Evolutionary conservation across 345 rosid species (phyloP), one percentile per base, ranked within the genome.

Genomic region (Gynandropsis gynandra): DNA sequence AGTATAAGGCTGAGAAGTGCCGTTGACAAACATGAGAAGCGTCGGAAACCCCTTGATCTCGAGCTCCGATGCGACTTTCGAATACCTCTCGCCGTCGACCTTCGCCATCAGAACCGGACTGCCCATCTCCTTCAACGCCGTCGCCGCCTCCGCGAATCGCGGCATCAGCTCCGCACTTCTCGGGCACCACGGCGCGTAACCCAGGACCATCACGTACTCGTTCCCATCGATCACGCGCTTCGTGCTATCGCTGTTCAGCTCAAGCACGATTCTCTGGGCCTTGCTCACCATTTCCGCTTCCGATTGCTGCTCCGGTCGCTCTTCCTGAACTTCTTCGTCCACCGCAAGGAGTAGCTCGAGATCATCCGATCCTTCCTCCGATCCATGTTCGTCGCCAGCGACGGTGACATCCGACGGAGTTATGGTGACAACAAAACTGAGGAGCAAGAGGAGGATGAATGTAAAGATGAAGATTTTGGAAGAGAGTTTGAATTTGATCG

Each of bases 121-220:
- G 19, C 76, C 79, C 24, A 76, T 40, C 55, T 81, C 97, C 63
- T 73, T 80, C 53, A 89, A 77, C 65, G 50, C 56, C 60, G 70
- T 89, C 4, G 95, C 87, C 50, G 97, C 95, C 65, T 85, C 89
- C 33, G 89, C 82, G 27, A 80, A 89, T 35, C 72, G 71, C 24
- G 97, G 97, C 95, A 88, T 88, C 32, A 89, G 70, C 65, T 89
- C 97, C 16, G 97, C 97, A 64, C 97, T 80, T 39, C 95, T 75
- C 9, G 72, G 66, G 12, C 87, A 82, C 95, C 97, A 89, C 27
- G 97, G 93, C 1, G 95, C 89, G 45, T 85, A 89, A 8, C 97
- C 97, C 35, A 89, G 65, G 61, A 85, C 66, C 74, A 89, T 34
- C 17, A 85, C 92, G 66, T 46, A 77, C 71, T 82, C 89, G 64